phyloP scores from a whole-genome alignment of 768 basidiomycete species.

The Hydnum rufescens region DNA sequence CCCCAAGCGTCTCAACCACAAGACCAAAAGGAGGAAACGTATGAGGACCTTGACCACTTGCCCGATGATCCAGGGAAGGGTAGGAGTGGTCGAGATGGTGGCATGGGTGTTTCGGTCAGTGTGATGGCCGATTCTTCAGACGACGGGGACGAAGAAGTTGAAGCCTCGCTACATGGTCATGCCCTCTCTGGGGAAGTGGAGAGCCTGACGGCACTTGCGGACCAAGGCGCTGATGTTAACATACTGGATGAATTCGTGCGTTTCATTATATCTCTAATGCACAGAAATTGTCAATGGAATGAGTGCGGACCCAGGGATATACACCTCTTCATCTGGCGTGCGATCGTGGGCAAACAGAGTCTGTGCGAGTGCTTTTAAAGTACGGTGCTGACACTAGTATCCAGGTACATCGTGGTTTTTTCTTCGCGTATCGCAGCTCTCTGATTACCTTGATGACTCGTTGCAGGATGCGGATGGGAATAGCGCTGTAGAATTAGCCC shows the following conservation, averaged over 20 bases:
- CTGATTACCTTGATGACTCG: constrained; percentile 7
- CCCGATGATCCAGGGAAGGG: constrained; percentile 4
- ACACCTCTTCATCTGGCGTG: constrained; percentile 73
- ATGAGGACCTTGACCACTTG: not conserved
- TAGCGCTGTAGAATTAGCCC: constrained; percentile 39
- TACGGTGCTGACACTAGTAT: constrained; percentile 43
- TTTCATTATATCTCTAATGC: constrained; percentile 6
- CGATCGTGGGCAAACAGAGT: constrained; percentile 48
- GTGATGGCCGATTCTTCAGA: constrained; percentile 25
- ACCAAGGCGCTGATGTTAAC: constrained; percentile 33
- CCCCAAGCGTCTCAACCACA: constrained; percentile 9
- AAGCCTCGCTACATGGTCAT: constrained; percentile 36
- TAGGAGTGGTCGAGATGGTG: constrained; percentile 20
- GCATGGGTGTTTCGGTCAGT: constrained; percentile 48
- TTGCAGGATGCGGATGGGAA: constrained; percentile 47
- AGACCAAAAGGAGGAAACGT: constrained; percentile 9
- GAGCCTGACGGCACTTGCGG: constrained; percentile 24
- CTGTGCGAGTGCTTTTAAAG: constrained; percentile 37
- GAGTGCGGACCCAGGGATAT: constrained; percentile 40
- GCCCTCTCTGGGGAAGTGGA: constrained; percentile 38
- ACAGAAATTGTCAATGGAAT: not conserved
- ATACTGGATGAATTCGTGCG: constrained; percentile 54
- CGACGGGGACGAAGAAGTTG: constrained; percentile 18
- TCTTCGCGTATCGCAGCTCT: constrained; percentile 2
- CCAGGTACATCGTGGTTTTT: constrained; percentile 28